A percentile compares a stretch with the other conserved stretches of the same genome.
phyloP scores from a whole-genome alignment of 2,329 filamentous ascomycete genomes.

The Aspergillus tanneri region DNA sequence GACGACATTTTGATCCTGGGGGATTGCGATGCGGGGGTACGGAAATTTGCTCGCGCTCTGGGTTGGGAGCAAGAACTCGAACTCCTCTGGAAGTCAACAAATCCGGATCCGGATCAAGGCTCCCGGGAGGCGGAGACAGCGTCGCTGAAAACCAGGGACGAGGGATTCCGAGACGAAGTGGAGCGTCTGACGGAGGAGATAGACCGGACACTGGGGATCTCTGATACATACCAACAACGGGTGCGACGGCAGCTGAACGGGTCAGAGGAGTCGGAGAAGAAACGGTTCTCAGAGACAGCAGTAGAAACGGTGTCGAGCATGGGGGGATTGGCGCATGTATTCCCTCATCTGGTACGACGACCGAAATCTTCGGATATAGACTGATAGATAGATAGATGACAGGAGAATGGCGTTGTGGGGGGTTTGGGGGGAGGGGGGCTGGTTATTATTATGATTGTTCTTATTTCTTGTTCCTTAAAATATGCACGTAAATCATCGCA shows the following conservation, averaged over 20 bases:
- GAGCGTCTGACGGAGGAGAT: slow-evolving; percentile 59
- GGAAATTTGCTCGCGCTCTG: slow-evolving; percentile 72
- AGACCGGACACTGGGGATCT: slow-evolving; percentile 54
- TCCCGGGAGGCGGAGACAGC: slow-evolving; percentile 45
- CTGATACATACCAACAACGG: slow-evolving; percentile 47
- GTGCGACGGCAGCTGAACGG: slow-evolving; percentile 34
- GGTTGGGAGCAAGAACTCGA: slow-evolving; percentile 88
- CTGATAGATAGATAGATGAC: neutral
- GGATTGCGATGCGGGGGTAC: slow-evolving; percentile 79
- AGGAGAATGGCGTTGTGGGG: no score
- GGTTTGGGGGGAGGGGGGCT: no score
- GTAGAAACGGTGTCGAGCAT: slow-evolving; percentile 4
- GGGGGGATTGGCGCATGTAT: slow-evolving; percentile 36
- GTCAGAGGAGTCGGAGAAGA: slow-evolving; percentile 9
- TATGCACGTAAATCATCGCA: no score
- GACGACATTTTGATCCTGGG: slow-evolving; percentile 85
- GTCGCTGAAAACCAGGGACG: slow-evolving; percentile 51
- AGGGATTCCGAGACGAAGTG: slow-evolving; percentile 58
- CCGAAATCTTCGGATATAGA: slow-evolving; percentile 10
- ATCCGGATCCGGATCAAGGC: slow-evolving; percentile 62
- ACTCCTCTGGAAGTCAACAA: slow-evolving; percentile 66
- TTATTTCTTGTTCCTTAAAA: no score
- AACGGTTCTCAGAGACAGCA: slow-evolving; percentile 3
- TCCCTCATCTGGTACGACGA: slow-evolving; percentile 32
- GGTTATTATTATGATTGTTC: no score